Conservation (phyloP, 345 rosid species). For the Moricandia moricandioides region DNA sequence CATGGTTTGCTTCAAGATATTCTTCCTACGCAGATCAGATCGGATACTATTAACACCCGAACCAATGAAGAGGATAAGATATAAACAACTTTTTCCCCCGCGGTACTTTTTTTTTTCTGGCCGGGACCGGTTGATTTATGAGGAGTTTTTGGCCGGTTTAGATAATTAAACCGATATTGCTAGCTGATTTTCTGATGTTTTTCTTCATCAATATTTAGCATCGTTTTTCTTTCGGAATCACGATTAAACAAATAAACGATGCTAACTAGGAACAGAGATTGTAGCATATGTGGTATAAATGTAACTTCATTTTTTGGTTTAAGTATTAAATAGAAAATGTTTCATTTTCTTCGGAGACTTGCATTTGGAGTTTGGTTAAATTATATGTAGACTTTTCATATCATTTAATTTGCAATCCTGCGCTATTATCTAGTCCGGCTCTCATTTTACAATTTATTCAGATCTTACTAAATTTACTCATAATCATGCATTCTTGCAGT, state of each 20-base stretch:
- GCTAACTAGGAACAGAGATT: slow-evolving; percentile 28
- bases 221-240: slow-evolving; percentile 15
- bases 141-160: slow-evolving; percentile 34
- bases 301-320: slow-evolving; percentile 17
- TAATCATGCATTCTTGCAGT: not conserved
- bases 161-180: not conserved
- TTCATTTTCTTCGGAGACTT: not conserved
- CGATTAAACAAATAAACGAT: slow-evolving; percentile 19
- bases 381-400: not conserved
- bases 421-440: slow-evolving; percentile 12
- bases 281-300: slow-evolving; percentile 30
- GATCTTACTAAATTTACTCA: not conserved
- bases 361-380: not conserved
- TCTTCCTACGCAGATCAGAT: slow-evolving; percentile 65
- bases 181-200: slow-evolving; percentile 17
- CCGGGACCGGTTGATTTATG: slow-evolving; percentile 23
- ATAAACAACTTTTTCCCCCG: not conserved
- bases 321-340: not conserved
- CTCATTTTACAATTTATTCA: not conserved
- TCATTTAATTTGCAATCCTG: slow-evolving; percentile 9
- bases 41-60: slow-evolving; percentile 8
- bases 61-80: slow-evolving; percentile 21
- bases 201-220: slow-evolving; percentile 26
- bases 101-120: slow-evolving; percentile 9
- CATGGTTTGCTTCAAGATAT: slow-evolving; percentile 93